Conservation (phyloP, 164 flowering plant species). For the Magnolia changhungtana region DNA sequence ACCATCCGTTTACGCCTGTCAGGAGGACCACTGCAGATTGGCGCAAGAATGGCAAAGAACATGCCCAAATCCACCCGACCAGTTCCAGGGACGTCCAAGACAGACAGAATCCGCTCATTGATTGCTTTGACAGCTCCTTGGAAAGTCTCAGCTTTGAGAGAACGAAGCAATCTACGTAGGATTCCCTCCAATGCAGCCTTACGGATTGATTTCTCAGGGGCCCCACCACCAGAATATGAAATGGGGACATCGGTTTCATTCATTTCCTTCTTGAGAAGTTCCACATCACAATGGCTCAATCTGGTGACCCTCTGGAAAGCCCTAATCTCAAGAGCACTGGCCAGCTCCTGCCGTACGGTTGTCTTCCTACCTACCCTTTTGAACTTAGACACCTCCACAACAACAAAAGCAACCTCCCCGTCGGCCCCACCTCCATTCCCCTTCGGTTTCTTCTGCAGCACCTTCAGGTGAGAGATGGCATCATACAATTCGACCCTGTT, state of each 20-base stretch:
- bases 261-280: constrained; percentile 78
- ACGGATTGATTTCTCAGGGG: constrained; percentile 80
- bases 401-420: constrained; percentile 53
- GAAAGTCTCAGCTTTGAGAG: constrained; percentile 86
- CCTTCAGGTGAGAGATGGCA: constrained; percentile 86
- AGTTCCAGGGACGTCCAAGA: constrained; percentile 66
- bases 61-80: constrained; percentile 90
- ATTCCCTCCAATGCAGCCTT: constrained; percentile 78
- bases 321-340: constrained; percentile 74
- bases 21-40: constrained; percentile 66
- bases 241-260: constrained; percentile 70
- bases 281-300: constrained; percentile 69
- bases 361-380: constrained; percentile 67
- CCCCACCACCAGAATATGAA: constrained; percentile 83
- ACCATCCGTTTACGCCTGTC: constrained; percentile 79
- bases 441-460: constrained; percentile 70
- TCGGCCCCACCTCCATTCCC: constrained; percentile 40
- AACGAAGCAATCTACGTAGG: constrained; percentile 63
- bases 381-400: constrained; percentile 70
- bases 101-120: constrained; percentile 74
- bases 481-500: constrained; percentile 94
- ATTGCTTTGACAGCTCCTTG: constrained; percentile 92
- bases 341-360: constrained; percentile 59
- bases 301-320: constrained; percentile 86
- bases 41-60: constrained; percentile 86